Base-by-base conservation (phyloP, 805 yeast species). In the Lipomyces yamadae region DNA sequence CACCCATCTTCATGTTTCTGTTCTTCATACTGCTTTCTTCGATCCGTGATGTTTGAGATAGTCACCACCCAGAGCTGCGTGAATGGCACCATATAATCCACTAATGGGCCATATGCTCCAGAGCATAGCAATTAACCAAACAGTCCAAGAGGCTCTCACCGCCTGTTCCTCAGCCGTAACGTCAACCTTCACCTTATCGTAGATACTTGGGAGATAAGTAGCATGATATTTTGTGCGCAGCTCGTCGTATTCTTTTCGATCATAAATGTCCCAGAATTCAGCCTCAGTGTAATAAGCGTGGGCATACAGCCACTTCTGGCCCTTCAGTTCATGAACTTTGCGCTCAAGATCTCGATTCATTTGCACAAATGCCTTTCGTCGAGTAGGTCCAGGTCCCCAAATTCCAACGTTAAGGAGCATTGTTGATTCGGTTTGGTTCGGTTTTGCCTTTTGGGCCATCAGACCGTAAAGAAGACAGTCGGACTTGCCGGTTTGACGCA, bases 101-200 rank as follows among this genome's bases (percentile, higher is more conserved):
- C 58, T 56, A 11, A 56, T 48, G n/a, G 58, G 58, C 58, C 58
- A 56, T 48, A 56, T 32, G 24, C 52, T 56, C 58, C 58, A 56
- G 58, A 56, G 33, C 58, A 29, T 18, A 7, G 58, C 48, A 18
- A 56, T 24, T 10, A 56, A n/a, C 58, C 58, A 56, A 15, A 56
- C n/a, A 2, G 15, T 37, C 58, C 58, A 56, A 33, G 45, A 34
- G 50, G 30, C 58, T 7, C 24, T 33, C 37, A 32, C 4, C n/a
- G 58, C 39, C 10, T 15, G 39, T 56, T 32, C 58, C 52, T 56
- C 58, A 32, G 58, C 58, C 30, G 30, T 50, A 37, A 56, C 45
- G 33, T 56, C 58, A 30, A 56, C 58, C 24, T 56, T 56, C 32
- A 56, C 58, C 35, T 56, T 56, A 50, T 56, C 58, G 45, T 56